Evolutionary conservation across 1,284 basidiomycete genomes (phyloP), one percentile per base, ranked within the genome.

Genomic region (Butyriboletus appendiculatus): DNA sequence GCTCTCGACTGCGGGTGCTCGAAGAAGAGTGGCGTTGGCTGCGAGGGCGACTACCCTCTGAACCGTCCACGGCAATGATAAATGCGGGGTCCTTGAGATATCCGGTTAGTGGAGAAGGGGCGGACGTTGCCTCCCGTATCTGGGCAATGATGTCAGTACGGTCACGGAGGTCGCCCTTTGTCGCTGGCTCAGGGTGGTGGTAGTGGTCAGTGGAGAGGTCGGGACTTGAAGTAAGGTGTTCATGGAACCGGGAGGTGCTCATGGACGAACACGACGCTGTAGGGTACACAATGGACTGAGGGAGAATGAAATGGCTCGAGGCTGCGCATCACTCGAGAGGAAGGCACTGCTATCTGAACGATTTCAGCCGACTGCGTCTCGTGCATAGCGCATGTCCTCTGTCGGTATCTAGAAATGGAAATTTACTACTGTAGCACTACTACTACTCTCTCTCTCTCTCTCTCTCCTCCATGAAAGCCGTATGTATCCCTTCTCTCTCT

Each of bases 401-500:
- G 32, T 32, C 10, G 3, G 11, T 32, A 14, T 32, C 30, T 14
- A 32, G 12, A 33, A 33, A 33, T 33, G 32, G 32, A 33, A 33
- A 33, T 33, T 32, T 9, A 28, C 10, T 28, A 6, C 6, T 7
- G 6, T 6, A 24, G 6, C 24, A 1, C 24, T 24, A n/a, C n/a
- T n/a, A n/a, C n/a, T n/a, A n/a, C 5, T 6, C 4, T 4, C 24
- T 24, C 24, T 24, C 28, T 28, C 26, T 28, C 28, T 10, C 10
- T 10, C 28, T 26, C 10, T 10, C 43, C 86, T 80, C 85, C 49
- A 70, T 87, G 71, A 88, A 87, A 78, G 86, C 85, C 63, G 86
- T 88, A 60, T 58, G 84, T 75, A 2, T 34, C 10, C 34, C 6
- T 41, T 6, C 37, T 9, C 39, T 11, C 53, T 30, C 7, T 24